Conservation (phyloP, 352 stramenopile species). For the Globisporangium orthogonon region DNA sequence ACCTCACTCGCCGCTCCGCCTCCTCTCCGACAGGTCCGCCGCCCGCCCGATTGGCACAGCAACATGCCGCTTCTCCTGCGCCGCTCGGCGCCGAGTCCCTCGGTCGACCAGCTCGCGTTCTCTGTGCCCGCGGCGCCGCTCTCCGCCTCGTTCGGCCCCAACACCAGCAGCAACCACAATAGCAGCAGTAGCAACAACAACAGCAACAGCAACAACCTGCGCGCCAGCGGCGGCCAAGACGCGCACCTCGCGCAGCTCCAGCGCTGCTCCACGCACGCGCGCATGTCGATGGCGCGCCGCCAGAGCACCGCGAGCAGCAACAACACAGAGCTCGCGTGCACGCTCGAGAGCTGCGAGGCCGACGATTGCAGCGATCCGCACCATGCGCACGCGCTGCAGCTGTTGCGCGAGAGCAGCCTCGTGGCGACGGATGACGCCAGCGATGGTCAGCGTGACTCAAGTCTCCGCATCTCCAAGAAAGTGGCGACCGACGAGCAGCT, state of each 20-base stretch:
- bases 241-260: conserved; percentile 17
- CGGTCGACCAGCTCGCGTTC: conserved; percentile 68
- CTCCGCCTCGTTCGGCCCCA: conserved; percentile 5
- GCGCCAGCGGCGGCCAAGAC: conserved; percentile 7
- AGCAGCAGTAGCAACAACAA: conserved; percentile 1
- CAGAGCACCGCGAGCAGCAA: conserved; percentile 30
- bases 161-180: neutral
- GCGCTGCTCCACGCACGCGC: conserved; percentile 30
- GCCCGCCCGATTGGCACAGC: neutral
- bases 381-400: conserved; percentile 5
- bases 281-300: conserved; percentile 26
- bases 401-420: conserved; percentile 14
- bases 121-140: conserved; percentile 25
- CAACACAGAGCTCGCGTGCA: conserved; percentile 11
- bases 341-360: conserved; percentile 12
- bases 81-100: conserved; percentile 54
- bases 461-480: conserved; percentile 25
- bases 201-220: conserved; percentile 4
- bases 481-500: conserved; percentile 22
- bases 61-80: conserved; percentile 61
- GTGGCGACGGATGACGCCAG: conserved; percentile 8
- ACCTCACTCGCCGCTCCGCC: neutral
- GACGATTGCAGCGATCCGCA: conserved; percentile 13
- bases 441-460: conserved; percentile 6
- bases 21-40: neutral